Base-by-base conservation (phyloP, 208 protist species). In the Trypanosoma platydactyli region DNA sequence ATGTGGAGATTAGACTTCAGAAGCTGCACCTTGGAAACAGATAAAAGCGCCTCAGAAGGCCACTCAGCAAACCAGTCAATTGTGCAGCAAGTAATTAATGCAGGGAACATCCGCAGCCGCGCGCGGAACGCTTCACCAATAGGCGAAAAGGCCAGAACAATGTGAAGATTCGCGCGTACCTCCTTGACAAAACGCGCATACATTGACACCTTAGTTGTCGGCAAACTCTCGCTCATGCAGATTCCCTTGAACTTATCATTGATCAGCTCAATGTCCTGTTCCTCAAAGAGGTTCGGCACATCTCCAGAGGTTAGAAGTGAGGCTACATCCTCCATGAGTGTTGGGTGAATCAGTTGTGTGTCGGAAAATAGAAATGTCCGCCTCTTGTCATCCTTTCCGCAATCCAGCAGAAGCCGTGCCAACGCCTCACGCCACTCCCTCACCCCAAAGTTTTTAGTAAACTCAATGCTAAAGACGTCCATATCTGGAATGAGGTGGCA, bases 1-100 rank as follows among this genome's bases (percentile, higher is more conserved):
- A 70, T 57, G 9, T 60, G 40, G 29, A 44, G 7, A 13, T 53
- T 60, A 13, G 63, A 38, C 16, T 3, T 41, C 6, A 18, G 48
- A 4, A 98, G 73, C 64, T 95, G 86, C 29, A 79, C 93, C 52
- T 75, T 70, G 11, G 97, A 96, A 13, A 99, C 97, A 29, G 89
- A 95, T 33, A 81, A 61, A 12, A 99, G 86, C 48, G 98, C 97
- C 75, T 99, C 94, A 9, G 84, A 86, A 15, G 97, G 97, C 97
- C 98, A 99, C 68, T 94, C 85, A 33, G 91, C 91, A 80, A 99
- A 99, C 98, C 97, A 99, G 77, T 99, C 98, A 66, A 99, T 99
- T 25, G 98, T 98, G 76, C 97, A 99, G 79, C 96, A 99, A 52
- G 97, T 98, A 62, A 99, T 95, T 11, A 99, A 86, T 0, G 98